Base-by-base conservation (phyloP, 768 basidiomycete genomes). In the Lyophyllum semitale region DNA sequence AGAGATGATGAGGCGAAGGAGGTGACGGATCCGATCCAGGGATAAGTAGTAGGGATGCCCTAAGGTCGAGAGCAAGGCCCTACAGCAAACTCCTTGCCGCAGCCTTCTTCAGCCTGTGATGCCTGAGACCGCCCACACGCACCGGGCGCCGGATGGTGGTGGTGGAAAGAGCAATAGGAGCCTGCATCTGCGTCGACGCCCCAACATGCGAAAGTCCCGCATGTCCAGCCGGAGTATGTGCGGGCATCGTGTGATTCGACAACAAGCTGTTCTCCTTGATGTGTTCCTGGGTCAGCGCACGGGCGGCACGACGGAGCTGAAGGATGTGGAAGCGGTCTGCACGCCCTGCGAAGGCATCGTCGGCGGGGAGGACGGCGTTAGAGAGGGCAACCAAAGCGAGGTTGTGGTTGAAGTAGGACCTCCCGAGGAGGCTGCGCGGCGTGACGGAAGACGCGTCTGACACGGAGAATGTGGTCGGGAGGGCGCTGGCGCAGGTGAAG, bases 401-500 rank as follows among this genome's bases (percentile, higher is more conserved):
- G 48, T 43, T 33, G 18, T 59, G 61, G 51, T 25, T 64, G 50
- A 54, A 47, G 53, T 64, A 69, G 5, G 56, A 38, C 8, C 57
- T 60, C 12, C 66, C 66, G 8, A 67, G 57, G 29, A 69, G 63
- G 49, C 63, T 67, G 47, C 61, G 57, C 25, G 55, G 65, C 46
- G 54, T 49, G 8, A 51, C 12, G 18, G 38, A 42, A 27, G 49
- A 67, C 71, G 52, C 64, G 68, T 51, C 62, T 68, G 52, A 55
- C 64, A 48, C 17, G 43, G 71, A 70, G 67, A 12, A 63, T 62
- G 22, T 61, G 71, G 9, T 62, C 66, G 79, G 40, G 60, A 68
- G 46, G 70, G 79, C 58, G 66, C 58, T 45, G 68, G 73, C 41
- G 73, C 73, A 29, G 58, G 70, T 20, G 71, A 77, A 30, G 68